Base-by-base conservation (phyloP, 1,284 basidiomycete species). In the Moniliophthora roreri region DNA sequence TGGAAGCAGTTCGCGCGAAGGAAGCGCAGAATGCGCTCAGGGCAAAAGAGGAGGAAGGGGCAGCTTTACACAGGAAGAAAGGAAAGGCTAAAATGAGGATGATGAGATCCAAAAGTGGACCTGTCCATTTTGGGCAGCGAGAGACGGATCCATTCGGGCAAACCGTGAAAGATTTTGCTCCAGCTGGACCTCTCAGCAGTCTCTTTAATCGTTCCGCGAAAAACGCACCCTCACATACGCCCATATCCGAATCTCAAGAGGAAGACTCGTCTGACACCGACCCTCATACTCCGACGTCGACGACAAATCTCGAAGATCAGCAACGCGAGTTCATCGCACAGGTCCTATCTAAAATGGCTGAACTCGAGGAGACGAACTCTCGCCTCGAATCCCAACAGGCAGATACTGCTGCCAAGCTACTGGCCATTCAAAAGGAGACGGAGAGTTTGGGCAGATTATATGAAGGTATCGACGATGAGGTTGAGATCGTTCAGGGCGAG, bases 351-450 rank as follows among this genome's bases (percentile, higher is more conserved):
- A 93, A 93, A 69, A 87, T 94, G 48, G 74, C 79, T 24, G 91
- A 94, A 64, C 74, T 94, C 0, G 87, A 93, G 63, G 76, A 86
- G 53, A 80, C 89, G 10, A 91, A 96, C 63, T 59, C 75, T 15
- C 76, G 81, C 57, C 91, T 95, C 57, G 71, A 83, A 41, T 73
- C 80, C 56, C 81, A 91, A 64, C 87, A 92, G 62, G 67, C 68
- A 1, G 78, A 80, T 56, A 87, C 89, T 1, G 72, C 79, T 13
- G 69, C 71, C 24, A 81, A 84, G 52, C 71, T 92, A 21, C 77
- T 78, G n/a, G 77, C 79, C 3, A 87, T 88, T 7, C 84, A 87
- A 57, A 74, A 77, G 52, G 89, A 93, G 59, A 84, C 85, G 0
- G 80, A 85, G 45, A 81, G 78, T 46, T 87, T 93, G 54, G 78